Percentiles rank a stretch among this genome's conserved stretches.
phyloP scores from a whole-genome alignment of 2,329 filamentous ascomycete species.

The Xylariaceae sp. region DNA sequence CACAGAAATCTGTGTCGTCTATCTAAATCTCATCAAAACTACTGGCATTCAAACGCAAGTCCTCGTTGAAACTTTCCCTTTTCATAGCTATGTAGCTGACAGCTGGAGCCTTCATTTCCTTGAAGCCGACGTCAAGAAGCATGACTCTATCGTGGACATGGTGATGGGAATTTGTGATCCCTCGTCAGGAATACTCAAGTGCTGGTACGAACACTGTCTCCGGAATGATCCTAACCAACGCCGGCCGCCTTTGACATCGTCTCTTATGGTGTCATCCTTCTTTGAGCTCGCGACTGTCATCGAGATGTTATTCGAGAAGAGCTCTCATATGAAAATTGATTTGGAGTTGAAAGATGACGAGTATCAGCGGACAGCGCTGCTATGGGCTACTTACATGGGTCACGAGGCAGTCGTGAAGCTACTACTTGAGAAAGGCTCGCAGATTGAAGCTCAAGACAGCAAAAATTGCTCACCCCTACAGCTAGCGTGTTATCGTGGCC shows the following conservation, averaged over 20 bases:
- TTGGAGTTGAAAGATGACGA: no score
- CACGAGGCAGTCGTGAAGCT: not conserved
- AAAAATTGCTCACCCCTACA: no score
- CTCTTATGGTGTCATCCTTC: slow-evolving; percentile 1
- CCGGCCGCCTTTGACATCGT: not conserved
- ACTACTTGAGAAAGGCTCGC: not conserved
- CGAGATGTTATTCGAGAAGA: no score
- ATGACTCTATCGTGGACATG: not conserved
- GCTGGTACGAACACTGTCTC: slow-evolving; percentile 2
- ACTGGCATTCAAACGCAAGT: not conserved
- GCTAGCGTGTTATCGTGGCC: not conserved
- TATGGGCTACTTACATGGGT: no score
- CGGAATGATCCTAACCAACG: rapidly evolving
- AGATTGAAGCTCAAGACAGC: not conserved
- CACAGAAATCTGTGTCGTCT: slow-evolving; percentile 5
- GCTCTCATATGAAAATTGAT: no score
- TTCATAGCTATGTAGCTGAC: slow-evolving; percentile 5
- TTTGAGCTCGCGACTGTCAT: no score
- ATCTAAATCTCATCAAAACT: slow-evolving; percentile 5
- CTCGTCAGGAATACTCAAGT: not conserved
- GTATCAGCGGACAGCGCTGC: no score
- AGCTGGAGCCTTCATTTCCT: slow-evolving; percentile 7
- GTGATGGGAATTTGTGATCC: slow-evolving; percentile 5
- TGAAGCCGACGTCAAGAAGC: not conserved
- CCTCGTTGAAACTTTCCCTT: not conserved